Evolutionary conservation across 1,284 basidiomycete genomes (phyloP).

Genomic region (Erythrobasidium hasegawianum): DNA sequence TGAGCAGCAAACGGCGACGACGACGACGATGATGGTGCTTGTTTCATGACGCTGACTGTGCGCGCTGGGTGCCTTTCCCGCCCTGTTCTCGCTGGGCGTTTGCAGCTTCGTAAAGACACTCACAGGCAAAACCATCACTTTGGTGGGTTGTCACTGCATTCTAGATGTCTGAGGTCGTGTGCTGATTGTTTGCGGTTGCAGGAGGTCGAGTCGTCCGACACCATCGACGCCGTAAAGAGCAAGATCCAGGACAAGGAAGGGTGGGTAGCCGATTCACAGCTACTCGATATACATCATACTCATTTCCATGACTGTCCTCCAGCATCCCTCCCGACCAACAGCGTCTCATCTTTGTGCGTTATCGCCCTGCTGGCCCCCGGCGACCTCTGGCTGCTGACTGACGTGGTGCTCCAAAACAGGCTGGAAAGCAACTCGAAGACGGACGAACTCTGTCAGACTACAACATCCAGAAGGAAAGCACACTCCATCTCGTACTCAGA

Average conservation of each 20-base stretch:
- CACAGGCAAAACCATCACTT: constrained; percentile 13
- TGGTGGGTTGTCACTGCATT: neutral
- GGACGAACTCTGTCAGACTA: constrained; percentile 53
- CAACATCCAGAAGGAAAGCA: constrained; percentile 49
- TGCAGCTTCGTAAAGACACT: constrained; percentile 25
- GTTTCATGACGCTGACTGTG: neutral
- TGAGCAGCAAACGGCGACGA: constrained; percentile 3
- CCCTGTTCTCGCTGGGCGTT: neutral
- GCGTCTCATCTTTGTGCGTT: constrained; percentile 69
- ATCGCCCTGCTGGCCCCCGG: constrained; percentile 3
- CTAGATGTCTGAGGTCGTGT: neutral
- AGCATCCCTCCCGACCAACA: constrained; percentile 77
- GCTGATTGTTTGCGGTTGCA: constrained; percentile 8
- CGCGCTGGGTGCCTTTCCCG: neutral
- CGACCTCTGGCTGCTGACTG: neutral
- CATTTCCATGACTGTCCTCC: neutral
- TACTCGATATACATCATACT: neutral
- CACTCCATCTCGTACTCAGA: constrained; percentile 53
- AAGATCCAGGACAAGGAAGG: constrained; percentile 59
- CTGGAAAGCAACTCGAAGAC: constrained; percentile 53
- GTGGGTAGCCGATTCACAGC: constrained; percentile 7
- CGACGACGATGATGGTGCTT: neutral
- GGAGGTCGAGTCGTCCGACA: constrained; percentile 58
- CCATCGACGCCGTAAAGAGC: constrained; percentile 56
- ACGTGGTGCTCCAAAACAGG: constrained; percentile 30